phyloP scores from a whole-genome alignment of 495 filamentous ascomycete species.

The Podospora tetraspora region DNA sequence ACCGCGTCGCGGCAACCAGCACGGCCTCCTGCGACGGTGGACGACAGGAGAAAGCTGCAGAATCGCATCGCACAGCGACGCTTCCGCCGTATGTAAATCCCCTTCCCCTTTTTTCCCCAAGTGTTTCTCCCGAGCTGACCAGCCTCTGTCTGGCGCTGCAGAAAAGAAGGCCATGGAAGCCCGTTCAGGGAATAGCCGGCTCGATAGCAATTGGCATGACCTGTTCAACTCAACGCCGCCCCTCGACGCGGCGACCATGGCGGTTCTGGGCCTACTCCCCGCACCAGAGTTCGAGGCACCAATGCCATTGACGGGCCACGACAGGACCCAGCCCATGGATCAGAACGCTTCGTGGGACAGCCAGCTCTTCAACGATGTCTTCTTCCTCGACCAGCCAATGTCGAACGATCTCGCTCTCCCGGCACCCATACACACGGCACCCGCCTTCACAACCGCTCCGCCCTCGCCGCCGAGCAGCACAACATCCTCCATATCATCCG shows the following conservation, averaged over 20 bases:
- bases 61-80: conserved; percentile 10
- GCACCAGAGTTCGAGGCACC: background rate
- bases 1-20: background rate
- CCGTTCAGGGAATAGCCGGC: background rate
- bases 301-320: background rate
- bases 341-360: conserved; percentile 3
- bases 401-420: background rate
- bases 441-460: background rate
- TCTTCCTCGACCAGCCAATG: background rate
- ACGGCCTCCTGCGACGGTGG: background rate
- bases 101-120: background rate
- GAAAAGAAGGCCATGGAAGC: conserved; percentile 12
- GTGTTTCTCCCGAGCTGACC: background rate
- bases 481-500: conserved; percentile 2
- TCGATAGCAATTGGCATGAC: conserved; percentile 8
- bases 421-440: too few relatives aligned
- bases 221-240: conserved; percentile 2
- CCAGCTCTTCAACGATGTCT: conserved; percentile 6
- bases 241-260: background rate
- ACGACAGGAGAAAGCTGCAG: conserved; percentile 9
- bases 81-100: conserved; percentile 6
- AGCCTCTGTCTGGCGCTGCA: background rate
- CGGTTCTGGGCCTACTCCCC: background rate
- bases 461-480: conserved; percentile 7
- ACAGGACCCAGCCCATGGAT: background rate